Conservation (phyloP, 2,329 filamentous ascomycete species). For the Cladosporium cucumerinum region DNA sequence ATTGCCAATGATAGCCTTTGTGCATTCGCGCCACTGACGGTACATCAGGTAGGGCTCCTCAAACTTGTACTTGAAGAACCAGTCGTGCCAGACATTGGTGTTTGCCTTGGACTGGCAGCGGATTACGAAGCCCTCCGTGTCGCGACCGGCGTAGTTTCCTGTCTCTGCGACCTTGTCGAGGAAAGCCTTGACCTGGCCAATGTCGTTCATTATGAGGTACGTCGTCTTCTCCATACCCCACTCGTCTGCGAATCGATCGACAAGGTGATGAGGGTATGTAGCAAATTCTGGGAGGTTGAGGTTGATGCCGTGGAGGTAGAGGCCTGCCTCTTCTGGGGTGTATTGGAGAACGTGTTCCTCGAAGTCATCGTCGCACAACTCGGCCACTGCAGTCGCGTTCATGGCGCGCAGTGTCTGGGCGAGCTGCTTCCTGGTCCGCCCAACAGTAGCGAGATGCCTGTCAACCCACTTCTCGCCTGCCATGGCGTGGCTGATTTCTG, state of each 20-base stretch:
- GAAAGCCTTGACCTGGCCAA: slow-evolving; percentile 72
- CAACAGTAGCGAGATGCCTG: slow-evolving; percentile 70
- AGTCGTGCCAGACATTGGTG: slow-evolving; percentile 66
- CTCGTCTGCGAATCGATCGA: slow-evolving; percentile 81
- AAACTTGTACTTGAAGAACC: slow-evolving; percentile 99
- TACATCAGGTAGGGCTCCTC: slow-evolving; percentile 99
- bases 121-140: slow-evolving; percentile 96
- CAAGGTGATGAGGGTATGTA: slow-evolving; percentile 77
- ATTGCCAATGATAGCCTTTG: slow-evolving; percentile 78
- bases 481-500: slow-evolving; percentile 73
- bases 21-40: slow-evolving; percentile 96
- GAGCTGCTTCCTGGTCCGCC: slow-evolving; percentile 75
- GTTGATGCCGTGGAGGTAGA: slow-evolving; percentile 96
- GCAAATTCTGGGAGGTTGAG: slow-evolving; percentile 89
- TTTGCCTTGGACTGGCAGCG: slow-evolving; percentile 66
- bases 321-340: slow-evolving; percentile 72
- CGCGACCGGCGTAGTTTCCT: slow-evolving; percentile 82
- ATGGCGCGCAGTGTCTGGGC: slow-evolving; percentile 70
- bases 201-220: slow-evolving; percentile 71
- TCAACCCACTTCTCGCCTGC: slow-evolving; percentile 81
- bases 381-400: slow-evolving; percentile 92
- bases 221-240: slow-evolving; percentile 95
- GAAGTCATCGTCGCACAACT: slow-evolving; percentile 92
- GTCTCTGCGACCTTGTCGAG: slow-evolving; percentile 82
- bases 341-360: slow-evolving; percentile 97